Evolutionary conservation across 75 land plant genomes (phyloP).

Genomic region (Larix kaempferi): DNA sequence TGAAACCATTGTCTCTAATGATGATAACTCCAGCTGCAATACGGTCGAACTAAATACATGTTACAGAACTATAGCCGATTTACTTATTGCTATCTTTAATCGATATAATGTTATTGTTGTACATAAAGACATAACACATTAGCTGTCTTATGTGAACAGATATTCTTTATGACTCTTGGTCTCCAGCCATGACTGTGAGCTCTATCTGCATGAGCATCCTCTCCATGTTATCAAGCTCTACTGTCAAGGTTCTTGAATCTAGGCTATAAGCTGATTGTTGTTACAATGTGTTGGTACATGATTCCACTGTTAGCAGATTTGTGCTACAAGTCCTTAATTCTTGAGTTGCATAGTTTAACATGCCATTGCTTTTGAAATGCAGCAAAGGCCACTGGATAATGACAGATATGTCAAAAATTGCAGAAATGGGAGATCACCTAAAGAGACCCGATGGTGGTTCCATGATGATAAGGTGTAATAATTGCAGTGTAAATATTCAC

Average conservation of each 20-base stretch:
- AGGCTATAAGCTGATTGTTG: too few relatives aligned
- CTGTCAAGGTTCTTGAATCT: conserved; percentile 61
- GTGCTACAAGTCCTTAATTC: too few relatives aligned
- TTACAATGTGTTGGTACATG: too few relatives aligned
- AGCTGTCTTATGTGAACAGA: conserved; percentile 34
- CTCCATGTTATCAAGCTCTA: conserved; percentile 95
- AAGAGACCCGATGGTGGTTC: conserved; percentile 99
- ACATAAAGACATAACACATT: too few relatives aligned
- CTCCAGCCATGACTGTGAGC: conserved; percentile 98
- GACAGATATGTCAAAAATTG: conserved; percentile 95
- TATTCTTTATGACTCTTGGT: conserved; percentile 96
- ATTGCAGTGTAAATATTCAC: too few relatives aligned
- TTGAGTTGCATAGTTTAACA: too few relatives aligned
- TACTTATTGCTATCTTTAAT: too few relatives aligned
- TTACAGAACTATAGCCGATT: too few relatives aligned
- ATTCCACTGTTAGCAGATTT: conserved; percentile 7
- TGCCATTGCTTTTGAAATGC: conserved; percentile 8
- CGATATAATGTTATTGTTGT: too few relatives aligned
- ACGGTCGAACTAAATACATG: too few relatives aligned
- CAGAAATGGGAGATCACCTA: conserved; percentile 90
- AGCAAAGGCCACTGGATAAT: conserved; percentile 94
- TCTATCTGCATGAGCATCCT: conserved; percentile 96
- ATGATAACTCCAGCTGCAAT: too few relatives aligned
- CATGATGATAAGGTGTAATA: conserved; percentile 82
- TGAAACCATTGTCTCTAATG: too few relatives aligned